These are phyloP conservation scores for Serendipita sp. DNA, from an alignment of 768 basidiomycete species.

Conservation along the genomic window DNA sequence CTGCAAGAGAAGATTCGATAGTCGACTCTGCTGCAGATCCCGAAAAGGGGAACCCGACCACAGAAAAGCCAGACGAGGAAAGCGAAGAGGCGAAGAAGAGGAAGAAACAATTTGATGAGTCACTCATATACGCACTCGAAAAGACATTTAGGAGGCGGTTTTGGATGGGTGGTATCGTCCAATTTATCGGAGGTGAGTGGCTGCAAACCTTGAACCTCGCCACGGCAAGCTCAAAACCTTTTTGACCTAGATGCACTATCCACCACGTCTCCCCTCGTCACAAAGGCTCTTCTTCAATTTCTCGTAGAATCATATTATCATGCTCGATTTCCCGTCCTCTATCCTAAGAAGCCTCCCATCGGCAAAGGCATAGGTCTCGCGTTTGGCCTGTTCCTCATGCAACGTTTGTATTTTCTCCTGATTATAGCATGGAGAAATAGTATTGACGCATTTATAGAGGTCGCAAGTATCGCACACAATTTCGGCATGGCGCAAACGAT, in stretches of 20 bases:
- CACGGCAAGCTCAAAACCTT: neutral
- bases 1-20: neutral
- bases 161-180: constrained; percentile 1
- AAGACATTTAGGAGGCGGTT: neutral
- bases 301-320: constrained; percentile 32
- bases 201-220: neutral
- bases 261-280: constrained; percentile 39
- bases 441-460: neutral
- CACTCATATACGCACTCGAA: constrained; percentile 3
- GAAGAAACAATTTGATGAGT: constrained; percentile 3
- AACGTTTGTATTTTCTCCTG: constrained; percentile 23
- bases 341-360: constrained; percentile 23
- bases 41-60: neutral
- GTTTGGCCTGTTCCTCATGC: constrained; percentile 42
- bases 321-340: constrained; percentile 21
- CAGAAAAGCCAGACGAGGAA: neutral
- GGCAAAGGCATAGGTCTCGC: constrained; percentile 48
- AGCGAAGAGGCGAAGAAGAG: neutral
- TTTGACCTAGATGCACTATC: constrained; percentile 27
- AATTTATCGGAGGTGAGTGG: constrained; percentile 2
- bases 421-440: constrained; percentile 5
- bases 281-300: constrained; percentile 43
- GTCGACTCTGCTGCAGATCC: neutral
- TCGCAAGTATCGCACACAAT: constrained; percentile 5
- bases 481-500: constrained; percentile 3